phyloP scores from a whole-genome alignment of 352 stramenopile genomes.

The Phytophthora sansomeana region DNA sequence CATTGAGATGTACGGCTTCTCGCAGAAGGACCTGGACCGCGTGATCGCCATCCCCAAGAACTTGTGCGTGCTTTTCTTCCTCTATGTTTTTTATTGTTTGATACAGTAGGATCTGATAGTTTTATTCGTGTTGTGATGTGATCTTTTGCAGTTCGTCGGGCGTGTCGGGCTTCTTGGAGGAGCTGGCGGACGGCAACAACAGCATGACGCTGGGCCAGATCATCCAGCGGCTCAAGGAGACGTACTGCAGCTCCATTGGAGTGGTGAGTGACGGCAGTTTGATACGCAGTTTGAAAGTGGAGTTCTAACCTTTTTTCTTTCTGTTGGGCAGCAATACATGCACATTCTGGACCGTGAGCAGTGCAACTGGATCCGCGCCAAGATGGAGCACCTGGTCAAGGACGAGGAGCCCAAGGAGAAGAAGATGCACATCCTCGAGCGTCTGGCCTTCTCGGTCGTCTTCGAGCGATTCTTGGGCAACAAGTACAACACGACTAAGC shows the following conservation, averaged over 20 bases:
- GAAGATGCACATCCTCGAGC: constrained; percentile 97
- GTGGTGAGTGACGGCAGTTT: constrained; percentile 68
- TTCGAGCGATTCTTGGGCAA: constrained; percentile 98
- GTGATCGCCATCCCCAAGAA: constrained; percentile 89
- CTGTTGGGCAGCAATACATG: constrained; percentile 94
- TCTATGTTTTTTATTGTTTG: constrained; percentile 4
- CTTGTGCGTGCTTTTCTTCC: constrained; percentile 60
- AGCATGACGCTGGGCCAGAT: constrained; percentile 96
- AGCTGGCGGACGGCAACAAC: constrained; percentile 69
- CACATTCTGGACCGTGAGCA: constrained; percentile 97
- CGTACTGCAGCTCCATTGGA: constrained; percentile 97
- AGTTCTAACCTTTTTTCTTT: constrained; percentile 6
- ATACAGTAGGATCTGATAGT: not conserved
- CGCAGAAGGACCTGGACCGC: constrained; percentile 89
- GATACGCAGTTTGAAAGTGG: not conserved
- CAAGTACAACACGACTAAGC: constrained; percentile 99
- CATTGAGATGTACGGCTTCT: constrained; percentile 94
- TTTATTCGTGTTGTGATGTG: constrained; percentile 3
- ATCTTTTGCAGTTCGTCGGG: constrained; percentile 66
- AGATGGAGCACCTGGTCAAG: constrained; percentile 83
- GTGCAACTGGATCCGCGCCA: constrained; percentile 98
- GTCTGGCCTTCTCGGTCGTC: constrained; percentile 97
- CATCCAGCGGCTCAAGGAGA: constrained; percentile 94
- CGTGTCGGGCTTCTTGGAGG: constrained; percentile 91
- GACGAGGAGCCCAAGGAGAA: constrained; percentile 90